Conservation (phyloP, 352 stramenopile species). For the Globisporangium paroecandrum region DNA sequence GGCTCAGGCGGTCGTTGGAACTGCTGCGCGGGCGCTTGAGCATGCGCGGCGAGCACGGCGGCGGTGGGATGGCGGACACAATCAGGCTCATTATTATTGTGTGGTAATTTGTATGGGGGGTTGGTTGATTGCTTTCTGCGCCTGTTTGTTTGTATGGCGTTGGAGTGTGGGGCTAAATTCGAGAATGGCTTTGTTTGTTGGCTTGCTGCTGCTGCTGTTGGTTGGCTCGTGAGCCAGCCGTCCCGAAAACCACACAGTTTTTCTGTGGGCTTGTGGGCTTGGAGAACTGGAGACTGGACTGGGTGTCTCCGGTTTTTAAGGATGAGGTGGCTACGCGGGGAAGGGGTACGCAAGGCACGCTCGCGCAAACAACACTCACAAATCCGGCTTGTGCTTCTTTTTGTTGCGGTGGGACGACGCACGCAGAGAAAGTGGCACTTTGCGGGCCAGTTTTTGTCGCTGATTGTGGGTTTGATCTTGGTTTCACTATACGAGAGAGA, state of each 20-base stretch:
- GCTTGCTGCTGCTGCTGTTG: not conserved
- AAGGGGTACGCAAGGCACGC: slow-evolving; percentile 1
- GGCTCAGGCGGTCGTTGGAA: slow-evolving; percentile 44
- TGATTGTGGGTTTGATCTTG: not conserved
- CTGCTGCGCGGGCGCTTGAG: slow-evolving; percentile 58
- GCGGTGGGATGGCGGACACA: slow-evolving; percentile 31
- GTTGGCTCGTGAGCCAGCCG: not conserved
- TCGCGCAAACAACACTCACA: slow-evolving; percentile 8
- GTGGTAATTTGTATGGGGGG: not conserved
- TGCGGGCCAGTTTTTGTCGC: not conserved
- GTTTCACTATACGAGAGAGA: not conserved
- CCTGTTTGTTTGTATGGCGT: not conserved
- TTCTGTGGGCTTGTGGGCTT: not conserved
- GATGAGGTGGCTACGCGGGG: slow-evolving; percentile 7
- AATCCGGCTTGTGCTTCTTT: slow-evolving; percentile 3
- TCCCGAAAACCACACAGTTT: slow-evolving; percentile 3
- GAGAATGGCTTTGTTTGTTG: not conserved
- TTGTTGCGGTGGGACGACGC: slow-evolving; percentile 9
- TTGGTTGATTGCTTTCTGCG: not conserved
- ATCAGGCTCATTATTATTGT: slow-evolving; percentile 53
- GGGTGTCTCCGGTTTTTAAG: slow-evolving; percentile 1
- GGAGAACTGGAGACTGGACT: not conserved
- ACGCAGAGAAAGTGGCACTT: not conserved
- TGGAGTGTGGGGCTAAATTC: not conserved
- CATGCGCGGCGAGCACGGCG: slow-evolving; percentile 18